Base-by-base conservation (phyloP, 495 filamentous ascomycete genomes). In the Tuber calosporum region DNA sequence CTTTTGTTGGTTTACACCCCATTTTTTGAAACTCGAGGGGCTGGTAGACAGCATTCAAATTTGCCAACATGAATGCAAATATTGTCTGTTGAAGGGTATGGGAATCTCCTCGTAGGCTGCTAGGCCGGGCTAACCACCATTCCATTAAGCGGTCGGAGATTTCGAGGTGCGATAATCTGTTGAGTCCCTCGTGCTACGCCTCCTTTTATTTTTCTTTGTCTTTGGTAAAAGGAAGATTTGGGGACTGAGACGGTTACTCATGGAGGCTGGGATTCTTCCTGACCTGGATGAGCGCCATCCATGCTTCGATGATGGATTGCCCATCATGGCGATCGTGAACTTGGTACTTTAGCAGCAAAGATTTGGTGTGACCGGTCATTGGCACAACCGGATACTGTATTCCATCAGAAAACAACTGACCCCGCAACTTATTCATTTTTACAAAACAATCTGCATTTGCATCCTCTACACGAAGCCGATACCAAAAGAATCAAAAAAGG, bases 181-280 rank as follows among this genome's bases (percentile, higher is more conserved):
- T 3, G 30, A n/a, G 26, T 11, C 53, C 53, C 53, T 34, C 26
- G 26, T 17, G 7, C 53, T 62, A 34, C 53, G 26, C 53, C 53
- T 62, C 53, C 53, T 34, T 62, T 34, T 34, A 34, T 62, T 62
- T 62, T 62, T 62, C 53, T 62, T 62, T 62, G 26, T 62, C 53
- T 62, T 62, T 9, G 13, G 26, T 62, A 62, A 34, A 19, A 62
- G 53, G 6, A 15, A 34, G 34, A 34, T 34, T 34, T 62, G 26
- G 26, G 26, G 26, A 30, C 53, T 34, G 26, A 62, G 22, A 15
- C 53, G 53, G 26, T 62, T 34, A 34, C 53, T 62, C 26, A 34
- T 62, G 53, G 48, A 2, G 9, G 53, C 34, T 19, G 26, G 26
- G 26, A 62, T 30, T 30, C 53, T 15, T 34, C 34, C n/a, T 62